Evolutionary conservation across 129 eudicot genomes (phyloP), one percentile per base, ranked within the genome.

Genomic region (Ambrosia trifida): DNA sequence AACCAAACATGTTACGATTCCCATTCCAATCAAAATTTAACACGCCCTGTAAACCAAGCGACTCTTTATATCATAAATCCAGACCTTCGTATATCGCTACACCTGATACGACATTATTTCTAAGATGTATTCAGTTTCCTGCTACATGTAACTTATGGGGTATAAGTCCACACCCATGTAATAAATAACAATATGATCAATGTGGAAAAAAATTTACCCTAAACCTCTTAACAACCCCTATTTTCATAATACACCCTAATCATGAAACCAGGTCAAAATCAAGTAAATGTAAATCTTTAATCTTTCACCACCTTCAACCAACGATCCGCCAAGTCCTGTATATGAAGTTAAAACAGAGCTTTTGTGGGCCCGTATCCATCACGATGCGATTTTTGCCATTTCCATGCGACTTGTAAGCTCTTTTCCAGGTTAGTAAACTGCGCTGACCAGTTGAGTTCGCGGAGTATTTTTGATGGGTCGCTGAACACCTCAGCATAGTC

Each of bases 401-500:
- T 91, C 97, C 97, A 91, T 16, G 97, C 97, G 11, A 81, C 69
- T 84, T 81, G 59, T 65, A 91, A 60, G 79, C 97, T 91, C 67
- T 79, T 75, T 84, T 84, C 76, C 41, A 91, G 91, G 68, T 91
- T 77, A 10, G 87, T 85, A 64, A 84, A 74, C 13, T 66, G 72
- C 4, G 97, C 96, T 12, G 85, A 82, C 97, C 97, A 91, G 60
- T 91, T 84, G 52, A 91, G 87, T 69, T 91, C 97, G 2, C 51
- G 76, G 10, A 72, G 81, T 64, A 88, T 88, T 76, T 91, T 91
- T 33, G 90, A 81, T 6, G 96, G 97, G 76, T 91, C 90, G 41
- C 97, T 91, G 78, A 68, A 91, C 18, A 91, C 97, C 82, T 91
- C 96, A 3, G 97, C 97, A 74, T 91, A 91, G 61, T 91, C 97